These are phyloP conservation scores for Metschnikowia kunwiensis DNA, from an alignment of 805 yeast species.

Conservation along the genomic window DNA sequence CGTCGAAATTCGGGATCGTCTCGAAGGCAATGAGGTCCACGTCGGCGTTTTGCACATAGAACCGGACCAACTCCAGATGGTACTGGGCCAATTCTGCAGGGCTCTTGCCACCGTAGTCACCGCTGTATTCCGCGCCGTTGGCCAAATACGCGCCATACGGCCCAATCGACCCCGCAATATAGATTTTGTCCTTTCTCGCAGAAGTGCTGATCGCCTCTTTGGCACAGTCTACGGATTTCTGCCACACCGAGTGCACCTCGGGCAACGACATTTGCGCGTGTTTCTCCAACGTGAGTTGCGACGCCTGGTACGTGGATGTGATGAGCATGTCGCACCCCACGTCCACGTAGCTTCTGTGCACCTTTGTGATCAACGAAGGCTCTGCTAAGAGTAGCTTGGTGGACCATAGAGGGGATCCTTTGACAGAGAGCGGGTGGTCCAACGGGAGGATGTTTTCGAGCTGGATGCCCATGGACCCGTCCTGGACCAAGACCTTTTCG, in stretches of 20 bases:
- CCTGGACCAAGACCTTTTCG: constrained; percentile 12
- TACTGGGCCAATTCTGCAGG: constrained; percentile 43
- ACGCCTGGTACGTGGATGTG: constrained; percentile 22
- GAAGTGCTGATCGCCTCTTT: constrained; percentile 11
- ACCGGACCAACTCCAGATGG: constrained; percentile 47
- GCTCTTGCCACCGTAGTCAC: constrained; percentile 50
- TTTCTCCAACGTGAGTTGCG: constrained; percentile 14
- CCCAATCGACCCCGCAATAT: constrained; percentile 65
- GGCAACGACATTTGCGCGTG: constrained; percentile 13
- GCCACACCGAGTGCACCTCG: constrained; percentile 15
- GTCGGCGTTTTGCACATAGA: constrained; percentile 34
- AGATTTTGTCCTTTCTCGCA: constrained; percentile 11
- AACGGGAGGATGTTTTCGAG: constrained; percentile 17
- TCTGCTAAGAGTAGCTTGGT: constrained; percentile 18
- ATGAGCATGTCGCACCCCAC: constrained; percentile 19
- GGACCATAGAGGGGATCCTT: constrained; percentile 22
- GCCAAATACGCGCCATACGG: constrained; percentile 73
- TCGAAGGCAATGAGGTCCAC: constrained; percentile 65
- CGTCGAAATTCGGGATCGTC: constrained; percentile 64
- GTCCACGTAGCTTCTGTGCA: constrained; percentile 18
- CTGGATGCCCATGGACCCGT: constrained; percentile 21
- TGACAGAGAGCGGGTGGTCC: constrained; percentile 18
- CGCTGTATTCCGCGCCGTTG: constrained; percentile 71
- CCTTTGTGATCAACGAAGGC: constrained; percentile 15
- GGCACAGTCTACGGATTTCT: constrained; percentile 16